A percentile compares a stretch with the other conserved stretches of the same genome.
Evolutionary conservation across 805 yeast genomes (phyloP).

Genomic region (Candida taoyuanica): DNA sequence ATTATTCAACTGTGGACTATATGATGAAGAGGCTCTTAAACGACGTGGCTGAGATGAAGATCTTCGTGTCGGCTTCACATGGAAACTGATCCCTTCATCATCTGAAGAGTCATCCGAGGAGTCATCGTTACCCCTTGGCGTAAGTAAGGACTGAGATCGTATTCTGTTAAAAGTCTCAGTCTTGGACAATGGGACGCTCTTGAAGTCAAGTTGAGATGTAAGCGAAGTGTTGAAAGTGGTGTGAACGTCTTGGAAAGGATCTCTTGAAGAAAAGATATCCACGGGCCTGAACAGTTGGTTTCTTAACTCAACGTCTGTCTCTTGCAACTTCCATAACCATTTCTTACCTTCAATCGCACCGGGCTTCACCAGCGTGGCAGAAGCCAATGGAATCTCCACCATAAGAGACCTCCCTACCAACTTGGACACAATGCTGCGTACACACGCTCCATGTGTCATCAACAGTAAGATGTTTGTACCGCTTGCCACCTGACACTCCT

Average conservation of each 20-base stretch:
- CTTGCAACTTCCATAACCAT: constrained; percentile 21
- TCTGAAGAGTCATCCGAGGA: constrained; percentile 14
- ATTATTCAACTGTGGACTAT: constrained; percentile 23
- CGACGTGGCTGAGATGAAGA: constrained; percentile 16
- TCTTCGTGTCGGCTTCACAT: constrained; percentile 17
- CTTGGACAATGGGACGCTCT: constrained; percentile 15
- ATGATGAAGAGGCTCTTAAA: constrained; percentile 25
- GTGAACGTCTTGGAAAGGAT: constrained; percentile 25
- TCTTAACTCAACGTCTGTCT: constrained; percentile 25
- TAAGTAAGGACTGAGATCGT: constrained; percentile 23
- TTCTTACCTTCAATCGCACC: constrained; percentile 2
- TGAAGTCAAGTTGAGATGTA: constrained; percentile 19
- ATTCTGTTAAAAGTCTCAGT: constrained; percentile 15
- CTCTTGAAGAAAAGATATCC: constrained; percentile 18
- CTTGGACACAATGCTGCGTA: constrained; percentile 35
- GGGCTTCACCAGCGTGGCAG: constrained; percentile 25
- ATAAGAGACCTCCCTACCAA: constrained; percentile 34
- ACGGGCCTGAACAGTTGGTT: constrained; percentile 10
- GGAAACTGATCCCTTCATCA: constrained; percentile 26
- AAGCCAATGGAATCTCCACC: constrained; percentile 37
- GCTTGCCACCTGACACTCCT: constrained; percentile 21
- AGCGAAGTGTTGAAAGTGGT: constrained; percentile 18
- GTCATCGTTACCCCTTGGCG: constrained; percentile 12
- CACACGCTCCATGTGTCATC: constrained; percentile 42
- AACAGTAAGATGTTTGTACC: constrained; percentile 30